Evolutionary conservation across 495 filamentous ascomycete genomes (phyloP).

Genomic region (Aspergillus coremiiformis): DNA sequence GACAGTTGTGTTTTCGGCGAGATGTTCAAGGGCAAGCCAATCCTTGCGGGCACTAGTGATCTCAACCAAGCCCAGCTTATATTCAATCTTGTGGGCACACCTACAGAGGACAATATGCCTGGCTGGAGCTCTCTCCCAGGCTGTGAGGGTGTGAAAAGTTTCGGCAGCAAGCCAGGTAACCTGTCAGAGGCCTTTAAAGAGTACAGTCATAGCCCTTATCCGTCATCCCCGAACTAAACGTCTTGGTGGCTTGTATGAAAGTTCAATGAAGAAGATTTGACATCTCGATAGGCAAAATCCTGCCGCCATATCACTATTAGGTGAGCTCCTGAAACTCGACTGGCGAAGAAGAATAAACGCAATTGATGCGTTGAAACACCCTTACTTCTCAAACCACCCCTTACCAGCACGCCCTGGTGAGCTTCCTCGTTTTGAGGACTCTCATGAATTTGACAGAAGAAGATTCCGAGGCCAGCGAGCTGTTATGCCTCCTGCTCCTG

Average conservation of each 20-base stretch:
- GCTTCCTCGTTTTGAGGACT: conserved; percentile 83
- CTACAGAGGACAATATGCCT: conserved; percentile 88
- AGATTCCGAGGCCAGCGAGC: conserved; percentile 76
- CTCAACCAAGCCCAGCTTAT: conserved; percentile 83
- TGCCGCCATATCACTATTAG: conserved; percentile 68
- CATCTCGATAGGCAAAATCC: conserved; percentile 35
- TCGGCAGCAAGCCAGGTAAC: conserved; percentile 55
- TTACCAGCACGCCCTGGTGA: conserved; percentile 75
- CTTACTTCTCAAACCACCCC: conserved; percentile 76
- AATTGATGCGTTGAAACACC: conserved; percentile 86
- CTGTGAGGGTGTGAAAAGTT: conserved; percentile 64
- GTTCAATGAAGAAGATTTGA: conserved; percentile 1
- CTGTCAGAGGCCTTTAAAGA: conserved; percentile 66
- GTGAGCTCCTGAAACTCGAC: conserved; percentile 79
- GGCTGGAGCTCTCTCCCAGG: conserved; percentile 78
- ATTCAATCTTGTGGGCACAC: conserved; percentile 87
- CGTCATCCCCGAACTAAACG: not conserved
- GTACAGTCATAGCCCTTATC: conserved; percentile 24
- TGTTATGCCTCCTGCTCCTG: conserved; percentile 78
- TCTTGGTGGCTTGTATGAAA: not conserved
- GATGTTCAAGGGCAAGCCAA: conserved; percentile 93
- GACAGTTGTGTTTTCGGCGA: conserved; percentile 90
- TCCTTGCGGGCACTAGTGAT: conserved; percentile 84
- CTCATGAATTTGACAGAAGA: conserved; percentile 88
- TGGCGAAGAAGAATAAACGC: conserved; percentile 86